Evolutionary conservation across 768 basidiomycete genomes (phyloP), one percentile per base, ranked within the genome.

Genomic region (Agrocybe chaxingu): DNA sequence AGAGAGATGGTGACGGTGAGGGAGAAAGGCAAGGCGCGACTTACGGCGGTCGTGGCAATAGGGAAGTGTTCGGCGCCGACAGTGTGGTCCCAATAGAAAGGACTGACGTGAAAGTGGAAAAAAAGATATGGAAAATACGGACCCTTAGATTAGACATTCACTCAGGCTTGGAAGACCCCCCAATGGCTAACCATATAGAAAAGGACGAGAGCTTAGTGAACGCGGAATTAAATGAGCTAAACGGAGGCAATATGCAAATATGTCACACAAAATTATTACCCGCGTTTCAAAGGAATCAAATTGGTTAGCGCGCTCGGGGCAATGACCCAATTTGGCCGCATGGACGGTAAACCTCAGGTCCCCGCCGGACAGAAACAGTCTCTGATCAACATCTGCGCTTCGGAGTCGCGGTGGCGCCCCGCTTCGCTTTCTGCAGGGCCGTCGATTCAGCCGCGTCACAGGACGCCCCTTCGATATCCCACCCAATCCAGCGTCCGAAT

Each of bases 231-330:
- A 60, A 62, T 62, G 53, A 60, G 42, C 50, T 55, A 57, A 55
- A 61, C 49, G 61, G 59, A 60, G 60, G 55, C 56, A 64, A 57
- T 57, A 32, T 46, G 46, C 46, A 51, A 51, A 48, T 49, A 60
- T 57, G 51, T 56, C 53, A 61, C 51, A 47, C 50, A 57, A 66
- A 66, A 62, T 62, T 59, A 63, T 61, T 61, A 61, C 61, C 63
- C 65, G 64, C 62, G 69, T 74, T 74, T 73, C 70, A 73, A 58
- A 64, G 59, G 58, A 59, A 69, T 66, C 68, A 71, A 68, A 67
- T 62, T 61, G 57, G 65, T 60, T 65, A 59, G 59, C 46, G 52
- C 55, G 49, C 48, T 56, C 52, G 54, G 55, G 53, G 54, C 50
- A 57, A 50, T 47, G 57, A 39, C 59, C 62, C 58, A 49, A 62